Base-by-base conservation (phyloP, 108 stramenopile species). In the Tribonema minus region DNA sequence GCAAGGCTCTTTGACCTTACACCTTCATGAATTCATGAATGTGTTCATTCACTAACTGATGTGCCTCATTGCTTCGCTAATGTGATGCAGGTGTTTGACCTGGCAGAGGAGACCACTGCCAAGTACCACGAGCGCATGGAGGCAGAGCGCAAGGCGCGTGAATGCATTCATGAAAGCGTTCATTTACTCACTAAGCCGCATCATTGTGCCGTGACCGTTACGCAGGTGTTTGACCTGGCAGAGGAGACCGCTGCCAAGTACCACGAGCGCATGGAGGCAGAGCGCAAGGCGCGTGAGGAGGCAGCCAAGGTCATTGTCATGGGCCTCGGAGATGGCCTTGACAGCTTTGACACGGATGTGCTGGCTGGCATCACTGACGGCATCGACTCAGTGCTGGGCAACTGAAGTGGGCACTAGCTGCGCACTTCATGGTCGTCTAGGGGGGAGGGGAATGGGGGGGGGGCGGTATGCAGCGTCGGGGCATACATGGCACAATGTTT, bases 301-400 rank as follows among this genome's bases (percentile, higher is more conserved):
- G 92, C 92, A 4, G 93, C 96, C 7, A 90, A 92, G 74, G 91
- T 92, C 82, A 94, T 97, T 84, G 94, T 97, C 29, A 65, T 93
- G 72, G 92, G 92, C 33, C 76, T 96, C 61, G 92, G 93, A 28
- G 92, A 95, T 85, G 91, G 92, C 1, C 83, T 96, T 3, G 73
- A 82, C 35, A 46, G 40, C 41, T 76, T 82, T 30, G 82, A 82
- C 74, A 61, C 82, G 3, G 82, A 82, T 30, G 72, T 74, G 35
- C 68, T 82, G 37, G 73, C 82, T 26, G 82, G 82, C 20, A 80
- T 80, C 31, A 62, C 79, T 26, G 79, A 80, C 68, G 77, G 77
- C 23, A 75, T 75, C 34, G 74, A 75, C 26, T 64, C 63, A 25
- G 74, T 75, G 23, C 74, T 75, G 26, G 58, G 69, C 34, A n/a